These are phyloP conservation scores for Saccharomycopsis amapae DNA, from an alignment of 805 yeast species.

Conservation along the genomic window DNA sequence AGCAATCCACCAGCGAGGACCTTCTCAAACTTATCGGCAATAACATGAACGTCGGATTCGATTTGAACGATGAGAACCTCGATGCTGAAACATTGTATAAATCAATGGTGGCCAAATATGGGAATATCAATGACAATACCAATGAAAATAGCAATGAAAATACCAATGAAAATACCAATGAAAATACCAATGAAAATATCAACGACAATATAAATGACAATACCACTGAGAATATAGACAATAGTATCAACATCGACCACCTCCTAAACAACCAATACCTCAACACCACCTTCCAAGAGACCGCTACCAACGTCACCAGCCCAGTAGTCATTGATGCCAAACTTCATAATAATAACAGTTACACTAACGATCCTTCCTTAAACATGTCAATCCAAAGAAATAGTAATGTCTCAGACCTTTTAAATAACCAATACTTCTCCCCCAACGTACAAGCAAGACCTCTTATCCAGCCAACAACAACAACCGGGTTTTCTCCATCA, in stretches of 20 bases:
- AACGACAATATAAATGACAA: not conserved
- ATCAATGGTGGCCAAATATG: not conserved
- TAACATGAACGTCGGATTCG: slow-evolving; percentile 1
- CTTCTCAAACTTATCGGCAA: not conserved
- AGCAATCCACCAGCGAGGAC: not conserved
- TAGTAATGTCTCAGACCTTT: slow-evolving; percentile 8
- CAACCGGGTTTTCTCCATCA: slow-evolving; percentile 13
- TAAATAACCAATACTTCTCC: slow-evolving; percentile 17
- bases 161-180: not conserved
- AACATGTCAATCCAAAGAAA: not conserved
- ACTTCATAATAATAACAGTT: not conserved
- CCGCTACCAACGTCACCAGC: not conserved
- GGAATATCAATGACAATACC: not conserved
- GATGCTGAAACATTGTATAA: not conserved
- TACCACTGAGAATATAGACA: not conserved
- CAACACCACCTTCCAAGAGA: not conserved
- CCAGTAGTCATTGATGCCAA: not conserved
- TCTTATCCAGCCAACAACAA: not conserved
- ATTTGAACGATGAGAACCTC: not conserved
- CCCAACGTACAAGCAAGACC: slow-evolving; percentile 5
- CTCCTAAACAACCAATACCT: not conserved
- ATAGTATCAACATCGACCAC: not conserved
- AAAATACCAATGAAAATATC: not conserved
- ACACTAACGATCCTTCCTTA: not conserved
- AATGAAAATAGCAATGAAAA: not conserved